Percentiles rank a stretch among this genome's conserved stretches.
phyloP scores from a whole-genome alignment of 139 green algal genomes.

The Volvox africanus region DNA sequence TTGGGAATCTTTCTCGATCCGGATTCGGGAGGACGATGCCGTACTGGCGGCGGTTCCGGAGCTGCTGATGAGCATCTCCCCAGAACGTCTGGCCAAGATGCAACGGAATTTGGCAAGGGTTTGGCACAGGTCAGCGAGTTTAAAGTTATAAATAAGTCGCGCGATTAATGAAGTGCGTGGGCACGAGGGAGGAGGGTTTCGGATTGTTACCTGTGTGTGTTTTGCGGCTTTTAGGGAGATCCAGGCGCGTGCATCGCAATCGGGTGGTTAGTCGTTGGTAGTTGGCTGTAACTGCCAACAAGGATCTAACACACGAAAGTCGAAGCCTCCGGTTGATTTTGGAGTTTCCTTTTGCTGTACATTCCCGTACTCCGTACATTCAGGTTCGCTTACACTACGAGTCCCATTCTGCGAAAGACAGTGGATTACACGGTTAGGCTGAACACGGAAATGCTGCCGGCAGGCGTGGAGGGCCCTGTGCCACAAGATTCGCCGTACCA shows the following conservation, averaged over 20 bases:
- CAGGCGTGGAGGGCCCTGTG: not conserved
- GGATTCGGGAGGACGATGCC: conserved; percentile 35
- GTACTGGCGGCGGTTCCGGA: conserved; percentile 24
- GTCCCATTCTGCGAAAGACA: not conserved
- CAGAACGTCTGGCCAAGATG: conserved; percentile 26
- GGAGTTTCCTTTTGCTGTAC: too few relatives aligned
- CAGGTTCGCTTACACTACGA: conserved; percentile 30
- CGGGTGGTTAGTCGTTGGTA: too few relatives aligned
- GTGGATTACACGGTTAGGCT: not conserved
- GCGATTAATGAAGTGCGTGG: too few relatives aligned
- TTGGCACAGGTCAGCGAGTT: conserved; percentile 38
- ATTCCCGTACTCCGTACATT: too few relatives aligned
- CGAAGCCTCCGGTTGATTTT: too few relatives aligned
- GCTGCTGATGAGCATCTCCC: not conserved
- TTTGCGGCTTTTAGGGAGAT: too few relatives aligned
- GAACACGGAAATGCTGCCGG: not conserved
- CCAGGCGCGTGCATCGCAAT: too few relatives aligned
- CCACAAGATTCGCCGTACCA: not conserved
- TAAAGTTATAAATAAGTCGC: too few relatives aligned
- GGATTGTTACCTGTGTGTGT: too few relatives aligned
- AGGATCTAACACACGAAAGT: too few relatives aligned
- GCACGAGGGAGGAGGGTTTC: too few relatives aligned
- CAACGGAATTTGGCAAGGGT: conserved; percentile 34
- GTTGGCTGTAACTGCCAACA: too few relatives aligned
- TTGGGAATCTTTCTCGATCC: conserved; percentile 41